These are phyloP conservation scores for Phlebopus sp. DNA, from an alignment of 1,284 basidiomycete genomes.

Conservation along the genomic window DNA sequence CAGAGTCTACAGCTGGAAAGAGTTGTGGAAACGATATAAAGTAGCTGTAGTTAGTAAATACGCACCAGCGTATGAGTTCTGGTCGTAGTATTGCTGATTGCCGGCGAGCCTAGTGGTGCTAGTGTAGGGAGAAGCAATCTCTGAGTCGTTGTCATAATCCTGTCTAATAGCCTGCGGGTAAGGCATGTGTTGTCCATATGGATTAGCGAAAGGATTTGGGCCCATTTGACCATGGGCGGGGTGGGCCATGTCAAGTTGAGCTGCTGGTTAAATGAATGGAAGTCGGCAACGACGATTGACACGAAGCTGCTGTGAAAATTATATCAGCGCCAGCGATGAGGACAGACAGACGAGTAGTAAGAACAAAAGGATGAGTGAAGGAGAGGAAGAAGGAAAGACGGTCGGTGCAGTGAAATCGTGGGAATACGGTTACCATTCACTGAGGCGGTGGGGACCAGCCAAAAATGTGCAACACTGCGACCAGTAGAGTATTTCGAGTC, in stretches of 20 bases:
- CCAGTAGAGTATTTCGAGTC: neutral
- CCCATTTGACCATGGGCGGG: constrained; percentile 12
- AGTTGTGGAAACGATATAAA: constrained; percentile 25
- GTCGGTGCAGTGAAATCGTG: constrained; percentile 12
- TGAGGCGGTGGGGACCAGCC: neutral
- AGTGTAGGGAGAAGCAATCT: constrained; percentile 28
- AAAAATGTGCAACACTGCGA: neutral
- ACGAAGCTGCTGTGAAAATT: constrained; percentile 6
- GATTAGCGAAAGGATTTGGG: constrained; percentile 11
- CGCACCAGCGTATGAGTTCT: constrained; percentile 21
- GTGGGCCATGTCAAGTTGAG: constrained; percentile 21
- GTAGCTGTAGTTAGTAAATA: neutral
- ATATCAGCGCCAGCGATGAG: constrained; percentile 24
- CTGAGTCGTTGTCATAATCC: constrained; percentile 33
- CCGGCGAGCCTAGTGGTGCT: constrained; percentile 33
- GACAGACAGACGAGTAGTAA: constrained; percentile 4
- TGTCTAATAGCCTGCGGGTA: constrained; percentile 34
- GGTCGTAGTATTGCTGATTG: constrained; percentile 27
- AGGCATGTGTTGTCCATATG: constrained; percentile 14
- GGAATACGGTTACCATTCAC: constrained; percentile 12
- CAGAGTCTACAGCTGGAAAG: constrained; percentile 34
- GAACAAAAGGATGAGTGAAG: neutral
- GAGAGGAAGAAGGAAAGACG: neutral
- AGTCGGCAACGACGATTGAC: constrained; percentile 13
- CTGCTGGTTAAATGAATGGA: constrained; percentile 24